A percentile compares a stretch with the other conserved stretches of the same genome.
Evolutionary conservation across 2,329 filamentous ascomycete genomes (phyloP).

Genomic region (Raffaelea ambrosiae): DNA sequence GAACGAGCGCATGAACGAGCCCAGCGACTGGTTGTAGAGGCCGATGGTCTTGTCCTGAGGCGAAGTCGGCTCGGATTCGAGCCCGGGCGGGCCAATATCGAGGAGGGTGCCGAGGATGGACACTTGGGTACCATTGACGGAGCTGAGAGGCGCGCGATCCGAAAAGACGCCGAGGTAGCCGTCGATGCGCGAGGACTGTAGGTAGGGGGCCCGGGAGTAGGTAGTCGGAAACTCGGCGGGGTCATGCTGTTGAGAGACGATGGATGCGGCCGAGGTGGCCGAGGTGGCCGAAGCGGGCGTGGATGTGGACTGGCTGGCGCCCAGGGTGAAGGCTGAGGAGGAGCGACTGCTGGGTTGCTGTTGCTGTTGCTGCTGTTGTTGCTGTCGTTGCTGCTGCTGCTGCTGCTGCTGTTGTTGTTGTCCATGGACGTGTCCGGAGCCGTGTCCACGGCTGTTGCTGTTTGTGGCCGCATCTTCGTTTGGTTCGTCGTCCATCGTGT

Average conservation of each 20-base stretch:
- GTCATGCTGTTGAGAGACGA: no score
- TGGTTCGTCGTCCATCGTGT: not conserved
- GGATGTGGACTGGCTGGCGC: not conserved
- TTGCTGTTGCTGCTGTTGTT: not conserved
- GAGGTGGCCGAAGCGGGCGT: no score
- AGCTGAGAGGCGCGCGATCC: conserved; percentile 58
- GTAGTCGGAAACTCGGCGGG: not conserved
- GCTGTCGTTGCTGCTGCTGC: not conserved
- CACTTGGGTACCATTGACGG: conserved; percentile 68
- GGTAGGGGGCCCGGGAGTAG: conserved; percentile 21
- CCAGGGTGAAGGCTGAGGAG: not conserved
- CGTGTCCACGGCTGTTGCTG: not conserved
- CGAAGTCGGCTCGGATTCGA: conserved; percentile 6
- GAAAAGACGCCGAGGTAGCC: conserved; percentile 59
- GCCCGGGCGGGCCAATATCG: conserved; percentile 53
- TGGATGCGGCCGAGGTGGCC: no score
- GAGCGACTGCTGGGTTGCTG: not conserved
- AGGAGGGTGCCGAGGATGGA: conserved; percentile 73
- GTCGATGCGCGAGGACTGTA: conserved; percentile 42
- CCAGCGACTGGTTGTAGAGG: conserved; percentile 63
- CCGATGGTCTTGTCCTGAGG: conserved; percentile 20
- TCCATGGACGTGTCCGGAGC: not conserved
- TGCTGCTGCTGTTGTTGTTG: not conserved
- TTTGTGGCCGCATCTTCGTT: not conserved
- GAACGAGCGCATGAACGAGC: conserved; percentile 58